Base-by-base conservation (phyloP, 2,329 filamentous ascomycete genomes). In the Fusarium brevicatenulatum region DNA sequence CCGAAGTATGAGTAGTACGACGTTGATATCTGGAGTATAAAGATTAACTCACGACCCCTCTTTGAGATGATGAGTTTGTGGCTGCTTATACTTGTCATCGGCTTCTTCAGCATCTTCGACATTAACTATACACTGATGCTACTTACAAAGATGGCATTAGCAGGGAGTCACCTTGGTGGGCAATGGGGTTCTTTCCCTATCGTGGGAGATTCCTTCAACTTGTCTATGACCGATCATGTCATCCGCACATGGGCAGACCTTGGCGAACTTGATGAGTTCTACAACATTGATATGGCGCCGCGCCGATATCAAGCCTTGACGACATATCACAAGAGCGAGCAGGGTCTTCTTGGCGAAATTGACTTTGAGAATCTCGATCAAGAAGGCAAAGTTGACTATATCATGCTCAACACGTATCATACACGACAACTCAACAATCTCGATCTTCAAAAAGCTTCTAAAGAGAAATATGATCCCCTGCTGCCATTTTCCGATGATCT, bases 351-450 rank as follows among this genome's bases (percentile, higher is more conserved):
- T 2, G 25, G 52, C 10, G 60, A 39, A 1, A 71, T 73, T 3
- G 63, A 73, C n/a, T 73, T 73, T 49, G 46, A 57, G 0, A 39
- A 30, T 10, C 63, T 73, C 1, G 55, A 73, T 16, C 71, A 74
- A 12, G 71, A 73, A 30, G 55, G 71, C 19, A 73, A 61, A 23
- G 71, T 73, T 1, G 71, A 73, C 1, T 71, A 73, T 36, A 73
- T 73, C 6, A 60, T 74, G 67, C 63, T 73, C 12, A 70, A 53
- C 15, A 73, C 71, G 0, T 73, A 64, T 18, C 71, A 73, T 30
- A 74, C 57, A 1, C 50, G 71, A 2, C 71, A 61, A 1, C 46
- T 73, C 11, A 73, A 73, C 19, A 73, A 73, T 5, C 16, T 73
- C 2, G 58, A 68, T 30, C 58, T 73, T 16, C 30, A 59, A 9